phyloP scores from a whole-genome alignment of 2,329 filamentous ascomycete species.

The Diaporthe vaccinii region DNA sequence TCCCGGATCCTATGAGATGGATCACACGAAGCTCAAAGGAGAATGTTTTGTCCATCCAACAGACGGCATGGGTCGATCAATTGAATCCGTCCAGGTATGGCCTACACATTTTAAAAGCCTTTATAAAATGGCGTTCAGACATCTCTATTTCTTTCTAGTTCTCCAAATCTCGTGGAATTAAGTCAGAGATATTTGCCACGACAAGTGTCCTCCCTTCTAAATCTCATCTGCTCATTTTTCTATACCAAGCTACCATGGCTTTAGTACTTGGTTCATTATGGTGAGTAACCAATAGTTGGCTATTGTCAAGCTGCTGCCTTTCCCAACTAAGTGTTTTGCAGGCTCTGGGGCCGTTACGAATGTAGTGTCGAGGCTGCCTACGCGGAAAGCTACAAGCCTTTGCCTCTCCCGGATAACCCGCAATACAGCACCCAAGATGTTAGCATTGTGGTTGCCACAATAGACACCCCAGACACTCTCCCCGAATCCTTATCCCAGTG shows the following conservation, averaged over 20 bases:
- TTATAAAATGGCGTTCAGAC: no score
- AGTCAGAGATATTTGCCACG: not conserved
- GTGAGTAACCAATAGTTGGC: not conserved
- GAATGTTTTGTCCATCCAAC: not conserved
- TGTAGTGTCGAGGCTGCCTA: not conserved
- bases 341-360: slow-evolving; percentile 9
- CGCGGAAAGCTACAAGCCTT: not conserved
- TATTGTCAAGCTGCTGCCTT: accelerated
- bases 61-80: not conserved
- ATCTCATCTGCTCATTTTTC: not conserved
- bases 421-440: slow-evolving; percentile 7
- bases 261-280: not conserved
- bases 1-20: not conserved
- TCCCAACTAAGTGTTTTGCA: not conserved
- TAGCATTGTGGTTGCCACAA: slow-evolving; percentile 21
- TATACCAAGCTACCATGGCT: not conserved
- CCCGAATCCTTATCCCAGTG: not conserved
- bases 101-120: no score
- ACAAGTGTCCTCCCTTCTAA: no score
- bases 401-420: not conserved
- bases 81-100: not conserved
- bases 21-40: not conserved
- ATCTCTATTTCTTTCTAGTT: no score
- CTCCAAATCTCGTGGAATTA: no score
- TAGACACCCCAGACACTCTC: slow-evolving; percentile 1